These are phyloP conservation scores for Rhodotorula taiwanensis DNA, from an alignment of 768 basidiomycete species.

Conservation along the genomic window DNA sequence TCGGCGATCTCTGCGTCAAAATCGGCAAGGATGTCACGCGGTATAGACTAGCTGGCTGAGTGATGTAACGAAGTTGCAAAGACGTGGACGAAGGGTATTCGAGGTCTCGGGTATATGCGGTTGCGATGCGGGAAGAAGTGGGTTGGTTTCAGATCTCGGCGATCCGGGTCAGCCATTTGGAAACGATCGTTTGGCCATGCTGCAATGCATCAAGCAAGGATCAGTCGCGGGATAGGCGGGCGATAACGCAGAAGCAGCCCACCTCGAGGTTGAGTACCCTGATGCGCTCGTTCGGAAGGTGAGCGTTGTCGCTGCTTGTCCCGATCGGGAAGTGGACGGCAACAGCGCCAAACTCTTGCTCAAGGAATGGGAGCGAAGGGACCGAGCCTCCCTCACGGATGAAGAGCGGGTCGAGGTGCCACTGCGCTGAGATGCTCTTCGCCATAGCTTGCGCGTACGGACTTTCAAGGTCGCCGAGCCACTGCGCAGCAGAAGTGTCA, in stretches of 20 bases:
- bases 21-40: constrained; percentile 62
- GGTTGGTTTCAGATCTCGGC: background rate
- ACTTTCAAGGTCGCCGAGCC: constrained; percentile 81
- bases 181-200: constrained; percentile 27
- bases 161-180: constrained; percentile 18
- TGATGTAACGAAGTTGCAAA: no score
- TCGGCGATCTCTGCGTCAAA: constrained; percentile 55
- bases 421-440: constrained; percentile 71
- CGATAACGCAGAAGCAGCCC: background rate
- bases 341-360: constrained; percentile 74
- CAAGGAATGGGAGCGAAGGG: constrained; percentile 85
- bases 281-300: constrained; percentile 80
- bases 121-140: background rate
- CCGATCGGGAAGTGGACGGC: constrained; percentile 93
- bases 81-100: no score
- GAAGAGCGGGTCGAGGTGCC: constrained; percentile 64
- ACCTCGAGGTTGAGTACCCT: constrained; percentile 65
- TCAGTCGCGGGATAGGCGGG: no score
- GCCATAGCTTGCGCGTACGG: constrained; percentile 83
- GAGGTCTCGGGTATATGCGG: no score
- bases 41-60: constrained; percentile 48
- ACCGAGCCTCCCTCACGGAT: constrained; percentile 59
- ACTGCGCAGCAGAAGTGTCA: constrained; percentile 47
- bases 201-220: background rate
- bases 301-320: constrained; percentile 62